A percentile compares a stretch with the other conserved stretches of the same genome.
phyloP scores from a whole-genome alignment of 129 eudicot genomes.

The Chrysanthemum seticuspe region DNA sequence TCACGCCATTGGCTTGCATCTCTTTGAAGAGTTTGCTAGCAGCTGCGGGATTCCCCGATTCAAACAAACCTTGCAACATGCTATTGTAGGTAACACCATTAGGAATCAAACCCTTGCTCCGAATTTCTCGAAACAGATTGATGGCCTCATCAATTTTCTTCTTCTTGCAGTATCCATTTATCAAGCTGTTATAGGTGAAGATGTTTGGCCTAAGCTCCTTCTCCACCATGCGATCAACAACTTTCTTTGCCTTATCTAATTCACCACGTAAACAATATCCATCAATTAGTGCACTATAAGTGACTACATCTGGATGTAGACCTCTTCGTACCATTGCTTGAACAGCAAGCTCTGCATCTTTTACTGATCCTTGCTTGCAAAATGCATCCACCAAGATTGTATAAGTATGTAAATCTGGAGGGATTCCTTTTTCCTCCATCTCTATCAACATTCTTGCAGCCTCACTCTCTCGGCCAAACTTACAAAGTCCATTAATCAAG shows the following conservation, averaged over 20 bases:
- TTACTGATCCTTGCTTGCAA: no score
- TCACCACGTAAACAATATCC: background rate
- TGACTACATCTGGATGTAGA: no score
- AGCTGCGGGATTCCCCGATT: background rate
- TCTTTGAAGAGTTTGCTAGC: conserved; percentile 23
- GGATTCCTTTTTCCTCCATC: conserved; percentile 24
- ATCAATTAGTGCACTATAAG: no score
- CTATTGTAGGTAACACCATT: no score
- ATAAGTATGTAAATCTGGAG: conserved; percentile 12
- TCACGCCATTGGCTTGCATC: background rate
- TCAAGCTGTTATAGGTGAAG: conserved; percentile 11
- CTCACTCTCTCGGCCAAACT: conserved; percentile 18
- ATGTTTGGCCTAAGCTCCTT: conserved; percentile 9
- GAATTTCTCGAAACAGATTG: conserved; percentile 18
- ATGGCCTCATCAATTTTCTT: no score
- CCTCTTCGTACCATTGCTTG: no score
- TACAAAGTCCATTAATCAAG: conserved; percentile 37
- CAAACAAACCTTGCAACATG: conserved; percentile 16
- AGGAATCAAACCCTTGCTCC: conserved; percentile 21
- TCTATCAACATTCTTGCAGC: conserved; percentile 20
- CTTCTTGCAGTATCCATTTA: no score
- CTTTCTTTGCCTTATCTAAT: conserved; percentile 23
- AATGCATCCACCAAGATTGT: conserved; percentile 20
- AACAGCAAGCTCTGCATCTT: no score
- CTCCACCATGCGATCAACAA: background rate